Evolutionary conservation across 805 yeast species (phyloP).

Genomic region (Metschnikowia kofuensis): DNA sequence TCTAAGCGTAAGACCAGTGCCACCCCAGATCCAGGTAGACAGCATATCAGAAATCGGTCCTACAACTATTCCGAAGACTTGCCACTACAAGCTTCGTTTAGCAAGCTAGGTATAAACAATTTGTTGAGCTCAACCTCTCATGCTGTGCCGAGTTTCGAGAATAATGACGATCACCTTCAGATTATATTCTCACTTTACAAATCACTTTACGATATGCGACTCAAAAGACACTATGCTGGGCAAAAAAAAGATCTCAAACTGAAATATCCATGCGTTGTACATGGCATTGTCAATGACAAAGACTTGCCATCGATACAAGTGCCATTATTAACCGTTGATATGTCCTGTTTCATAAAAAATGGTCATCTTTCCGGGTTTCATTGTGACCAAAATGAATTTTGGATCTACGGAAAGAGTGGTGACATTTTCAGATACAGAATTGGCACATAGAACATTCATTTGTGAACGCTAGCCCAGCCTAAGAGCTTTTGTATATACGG

Average conservation of each 20-base stretch:
- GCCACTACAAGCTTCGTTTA: slow-evolving; percentile 10
- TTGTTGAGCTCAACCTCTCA: slow-evolving; percentile 12
- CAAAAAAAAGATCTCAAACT: slow-evolving; percentile 13
- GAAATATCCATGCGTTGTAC: slow-evolving; percentile 26
- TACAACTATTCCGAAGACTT: slow-evolving; percentile 12
- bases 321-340: slow-evolving; percentile 32
- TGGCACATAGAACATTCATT: not conserved
- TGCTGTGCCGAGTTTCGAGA: slow-evolving; percentile 7
- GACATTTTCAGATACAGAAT: slow-evolving; percentile 36
- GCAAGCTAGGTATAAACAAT: slow-evolving; percentile 17
- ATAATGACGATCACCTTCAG: slow-evolving; percentile 22
- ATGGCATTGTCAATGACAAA: slow-evolving; percentile 36
- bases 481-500: no score
- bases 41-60: slow-evolving; percentile 10
- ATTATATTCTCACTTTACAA: slow-evolving; percentile 32
- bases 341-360: slow-evolving; percentile 30
- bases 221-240: slow-evolving; percentile 30
- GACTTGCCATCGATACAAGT: slow-evolving; percentile 38
- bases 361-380: slow-evolving; percentile 36
- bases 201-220: slow-evolving; percentile 33
- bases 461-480: no score
- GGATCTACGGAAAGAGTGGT: slow-evolving; percentile 41
- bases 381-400: slow-evolving; percentile 27
- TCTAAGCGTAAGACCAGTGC: slow-evolving; percentile 1
- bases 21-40: not conserved